Evolutionary conservation across 139 green algal genomes (phyloP).

Genomic region (Chlorella sp.): DNA sequence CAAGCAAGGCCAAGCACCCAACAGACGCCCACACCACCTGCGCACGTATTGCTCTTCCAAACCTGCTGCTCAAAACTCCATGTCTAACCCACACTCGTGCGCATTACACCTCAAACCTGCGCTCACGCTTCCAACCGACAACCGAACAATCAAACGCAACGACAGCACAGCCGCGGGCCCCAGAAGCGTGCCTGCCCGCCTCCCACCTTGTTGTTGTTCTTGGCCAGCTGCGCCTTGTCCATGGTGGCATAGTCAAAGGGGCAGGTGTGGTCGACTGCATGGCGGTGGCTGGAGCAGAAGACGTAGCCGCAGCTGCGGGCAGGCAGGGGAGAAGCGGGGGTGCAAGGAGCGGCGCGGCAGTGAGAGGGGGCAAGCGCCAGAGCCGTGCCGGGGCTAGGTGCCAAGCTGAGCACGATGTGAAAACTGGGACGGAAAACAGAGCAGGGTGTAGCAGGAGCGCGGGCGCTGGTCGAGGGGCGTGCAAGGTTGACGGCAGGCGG

Average conservation of each 20-base stretch:
- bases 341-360: not conserved
- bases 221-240: constrained; percentile 41
- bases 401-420: not conserved
- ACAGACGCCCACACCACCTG: too few relatives aligned
- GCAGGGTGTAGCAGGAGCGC: not conserved
- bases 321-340: not conserved
- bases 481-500: too few relatives aligned
- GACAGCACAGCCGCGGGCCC: too few relatives aligned
- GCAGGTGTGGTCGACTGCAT: constrained; percentile 47
- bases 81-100: too few relatives aligned
- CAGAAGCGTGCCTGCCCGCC: not conserved
- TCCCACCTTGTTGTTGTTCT: constrained; percentile 41
- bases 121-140: too few relatives aligned
- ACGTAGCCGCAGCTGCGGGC: constrained; percentile 50
- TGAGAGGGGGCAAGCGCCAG: not conserved
- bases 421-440: not conserved
- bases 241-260: constrained; percentile 44
- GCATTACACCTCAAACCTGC: too few relatives aligned
- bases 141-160: not conserved
- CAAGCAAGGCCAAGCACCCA: too few relatives aligned
- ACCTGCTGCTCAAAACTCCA: too few relatives aligned
- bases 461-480: not conserved
- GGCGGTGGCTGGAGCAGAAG: constrained; percentile 54
- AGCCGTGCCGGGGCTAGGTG: not conserved
- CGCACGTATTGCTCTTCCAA: too few relatives aligned